Evolutionary conservation across 2,329 filamentous ascomycete genomes (phyloP).

Genomic region (Beauveria caledonica): DNA sequence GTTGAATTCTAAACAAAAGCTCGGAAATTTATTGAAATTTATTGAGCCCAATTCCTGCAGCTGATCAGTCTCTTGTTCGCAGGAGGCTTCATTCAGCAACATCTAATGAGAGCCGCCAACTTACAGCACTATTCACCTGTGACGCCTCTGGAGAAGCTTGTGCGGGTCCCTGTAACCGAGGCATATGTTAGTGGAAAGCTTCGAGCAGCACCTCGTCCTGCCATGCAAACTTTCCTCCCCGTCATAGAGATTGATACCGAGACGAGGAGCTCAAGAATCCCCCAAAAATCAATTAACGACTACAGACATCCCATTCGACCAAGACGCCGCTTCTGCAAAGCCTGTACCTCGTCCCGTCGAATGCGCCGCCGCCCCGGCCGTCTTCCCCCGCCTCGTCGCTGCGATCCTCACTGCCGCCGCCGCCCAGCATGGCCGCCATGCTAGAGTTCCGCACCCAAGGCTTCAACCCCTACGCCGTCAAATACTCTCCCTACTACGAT

Average conservation of each 20-base stretch:
- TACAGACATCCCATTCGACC: neutral
- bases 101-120: neutral
- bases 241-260: neutral
- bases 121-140: neutral
- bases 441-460: constrained; percentile 90
- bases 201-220: neutral
- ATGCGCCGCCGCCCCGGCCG: neutral
- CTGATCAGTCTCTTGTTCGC: neutral
- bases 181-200: constrained; percentile 23
- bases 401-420: constrained; percentile 10
- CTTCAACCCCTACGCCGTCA: constrained; percentile 93
- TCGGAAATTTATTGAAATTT: too few species aligned
- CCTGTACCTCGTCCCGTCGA: neutral
- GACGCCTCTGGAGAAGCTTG: constrained; percentile 9
- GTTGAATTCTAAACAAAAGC: too few species aligned
- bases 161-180: constrained; percentile 21
- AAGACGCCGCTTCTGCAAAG: neutral
- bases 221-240: neutral
- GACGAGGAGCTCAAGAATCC: neutral
- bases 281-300: neutral
- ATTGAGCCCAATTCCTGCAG: too few species aligned
- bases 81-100: neutral
- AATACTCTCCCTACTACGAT: constrained; percentile 98
- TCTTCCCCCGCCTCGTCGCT: neutral
- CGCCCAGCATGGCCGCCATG: constrained; percentile 52